Conservation (phyloP, 768 basidiomycete genomes). For the Suillus fuscotomentosus region DNA sequence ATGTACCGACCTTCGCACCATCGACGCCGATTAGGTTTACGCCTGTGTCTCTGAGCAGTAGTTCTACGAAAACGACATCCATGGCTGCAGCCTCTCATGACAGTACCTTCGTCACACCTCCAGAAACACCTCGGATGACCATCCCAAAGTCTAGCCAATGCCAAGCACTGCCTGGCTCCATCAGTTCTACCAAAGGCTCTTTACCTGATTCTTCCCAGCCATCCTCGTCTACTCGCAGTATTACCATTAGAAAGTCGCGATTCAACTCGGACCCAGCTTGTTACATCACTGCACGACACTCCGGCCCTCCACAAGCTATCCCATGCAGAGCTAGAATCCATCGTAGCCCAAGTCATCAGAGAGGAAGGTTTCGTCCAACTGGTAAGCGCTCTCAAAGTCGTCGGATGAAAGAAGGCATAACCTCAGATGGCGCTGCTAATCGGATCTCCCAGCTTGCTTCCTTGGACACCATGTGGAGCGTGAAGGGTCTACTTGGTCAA, state of each 20-base stretch:
- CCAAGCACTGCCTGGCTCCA: slow-evolving; percentile 2
- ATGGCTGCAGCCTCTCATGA: slow-evolving; percentile 24
- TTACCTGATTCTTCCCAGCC: slow-evolving; percentile 34
- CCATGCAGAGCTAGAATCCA: slow-evolving; percentile 47
- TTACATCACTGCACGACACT: slow-evolving; percentile 42
- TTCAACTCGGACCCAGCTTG: slow-evolving; percentile 22
- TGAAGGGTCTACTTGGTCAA: slow-evolving; percentile 38
- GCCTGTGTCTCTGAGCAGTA: slow-evolving; percentile 6
- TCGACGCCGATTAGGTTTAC: slow-evolving; percentile 10
- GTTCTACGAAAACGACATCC: not conserved
- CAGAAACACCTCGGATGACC: slow-evolving; percentile 19
- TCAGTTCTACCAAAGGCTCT: slow-evolving; percentile 14
- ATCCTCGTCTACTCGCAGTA: slow-evolving; percentile 23
- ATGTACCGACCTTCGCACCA: slow-evolving; percentile 4
- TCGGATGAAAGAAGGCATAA: not conserved
- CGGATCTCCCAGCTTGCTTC: slow-evolving; percentile 45
- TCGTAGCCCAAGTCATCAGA: slow-evolving; percentile 60
- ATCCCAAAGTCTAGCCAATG: not conserved
- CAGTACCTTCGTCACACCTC: slow-evolving; percentile 23
- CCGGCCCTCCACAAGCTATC: slow-evolving; percentile 56
- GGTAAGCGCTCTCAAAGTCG: slow-evolving; percentile 40
- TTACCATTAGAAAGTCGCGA: slow-evolving; percentile 3
- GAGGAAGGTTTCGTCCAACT: slow-evolving; percentile 78
- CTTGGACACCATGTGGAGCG: slow-evolving; percentile 52
- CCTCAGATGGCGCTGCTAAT: slow-evolving; percentile 4